These are phyloP conservation scores for Metschnikowia koreensis DNA, from an alignment of 805 yeast genomes.

Conservation along the genomic window DNA sequence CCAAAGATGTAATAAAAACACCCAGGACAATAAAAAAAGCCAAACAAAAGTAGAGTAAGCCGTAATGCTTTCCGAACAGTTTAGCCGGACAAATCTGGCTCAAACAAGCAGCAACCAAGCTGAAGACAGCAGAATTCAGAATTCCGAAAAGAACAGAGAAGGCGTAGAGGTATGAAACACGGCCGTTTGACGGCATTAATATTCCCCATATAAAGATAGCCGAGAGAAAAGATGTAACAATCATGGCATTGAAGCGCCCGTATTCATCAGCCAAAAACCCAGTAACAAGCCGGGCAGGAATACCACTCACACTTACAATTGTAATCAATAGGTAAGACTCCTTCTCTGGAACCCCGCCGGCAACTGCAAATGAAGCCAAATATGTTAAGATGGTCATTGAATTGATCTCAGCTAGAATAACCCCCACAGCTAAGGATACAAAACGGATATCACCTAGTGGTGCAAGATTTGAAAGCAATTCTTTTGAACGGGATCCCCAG, in stretches of 20 bases:
- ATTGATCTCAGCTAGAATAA: slow-evolving; percentile 46
- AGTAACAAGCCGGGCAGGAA: slow-evolving; percentile 33
- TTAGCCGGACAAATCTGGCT: slow-evolving; percentile 60
- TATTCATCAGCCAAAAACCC: slow-evolving; percentile 32
- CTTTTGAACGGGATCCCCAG: not conserved
- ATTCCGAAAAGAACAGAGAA: slow-evolving; percentile 60
- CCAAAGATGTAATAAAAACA: slow-evolving; percentile 13
- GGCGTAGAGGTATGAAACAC: slow-evolving; percentile 38
- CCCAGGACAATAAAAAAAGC: slow-evolving; percentile 15
- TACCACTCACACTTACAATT: slow-evolving; percentile 45
- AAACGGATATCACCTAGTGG: slow-evolving; percentile 45
- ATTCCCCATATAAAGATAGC: slow-evolving; percentile 31
- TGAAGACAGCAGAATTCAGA: slow-evolving; percentile 59
- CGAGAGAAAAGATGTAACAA: slow-evolving; percentile 30
- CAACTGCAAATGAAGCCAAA: slow-evolving; percentile 52
- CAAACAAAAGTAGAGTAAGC: slow-evolving; percentile 50
- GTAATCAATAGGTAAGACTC: slow-evolving; percentile 49
- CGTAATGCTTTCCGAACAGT: slow-evolving; percentile 67
- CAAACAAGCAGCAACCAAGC: slow-evolving; percentile 66
- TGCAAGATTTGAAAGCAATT: slow-evolving; percentile 11
- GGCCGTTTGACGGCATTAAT: slow-evolving; percentile 29
- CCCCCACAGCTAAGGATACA: slow-evolving; percentile 41
- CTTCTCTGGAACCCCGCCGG: slow-evolving; percentile 43
- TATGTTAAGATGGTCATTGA: slow-evolving; percentile 48
- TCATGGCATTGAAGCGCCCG: slow-evolving; percentile 54